Conservation (phyloP, 2,329 filamentous ascomycete species). For the Pseudocercospora fijiensis region DNA sequence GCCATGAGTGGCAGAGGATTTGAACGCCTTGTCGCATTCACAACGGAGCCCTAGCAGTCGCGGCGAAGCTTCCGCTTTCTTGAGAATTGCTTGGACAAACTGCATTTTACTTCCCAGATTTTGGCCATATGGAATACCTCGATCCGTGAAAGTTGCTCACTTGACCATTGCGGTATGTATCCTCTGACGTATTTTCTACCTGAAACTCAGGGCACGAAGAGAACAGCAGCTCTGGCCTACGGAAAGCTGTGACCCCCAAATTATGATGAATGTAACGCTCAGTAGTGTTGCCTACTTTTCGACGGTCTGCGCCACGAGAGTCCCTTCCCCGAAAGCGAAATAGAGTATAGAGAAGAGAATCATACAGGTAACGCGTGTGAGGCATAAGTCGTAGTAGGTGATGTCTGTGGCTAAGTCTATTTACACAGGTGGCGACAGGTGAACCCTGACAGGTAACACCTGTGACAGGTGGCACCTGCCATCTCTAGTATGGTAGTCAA, state of each 20-base stretch:
- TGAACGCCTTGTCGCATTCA: not conserved
- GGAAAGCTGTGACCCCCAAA: not conserved
- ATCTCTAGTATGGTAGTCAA: not conserved
- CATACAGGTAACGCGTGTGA: too few relatives aligned
- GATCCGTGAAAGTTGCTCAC: not conserved
- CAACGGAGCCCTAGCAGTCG: not conserved
- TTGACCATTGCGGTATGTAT: not conserved
- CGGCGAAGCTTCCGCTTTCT: not conserved
- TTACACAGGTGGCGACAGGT: too few relatives aligned
- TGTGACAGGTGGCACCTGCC: too few relatives aligned
- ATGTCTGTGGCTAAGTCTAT: too few relatives aligned
- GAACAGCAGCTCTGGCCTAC: not conserved
- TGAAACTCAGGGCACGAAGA: not conserved
- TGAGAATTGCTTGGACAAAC: not conserved
- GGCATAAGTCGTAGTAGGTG: too few relatives aligned
- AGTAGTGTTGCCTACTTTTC: conserved; percentile 1
- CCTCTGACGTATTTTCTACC: not conserved
- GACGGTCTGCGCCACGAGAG: not conserved
- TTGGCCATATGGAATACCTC: not conserved
- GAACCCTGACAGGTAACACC: too few relatives aligned
- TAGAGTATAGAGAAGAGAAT: too few relatives aligned
- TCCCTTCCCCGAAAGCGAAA: not conserved
- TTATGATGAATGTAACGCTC: not conserved
- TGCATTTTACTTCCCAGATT: not conserved
- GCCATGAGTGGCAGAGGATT: conserved; percentile 6